These are phyloP conservation scores for Penicillium manginii DNA, from an alignment of 495 filamentous ascomycete species.

Conservation along the genomic window DNA sequence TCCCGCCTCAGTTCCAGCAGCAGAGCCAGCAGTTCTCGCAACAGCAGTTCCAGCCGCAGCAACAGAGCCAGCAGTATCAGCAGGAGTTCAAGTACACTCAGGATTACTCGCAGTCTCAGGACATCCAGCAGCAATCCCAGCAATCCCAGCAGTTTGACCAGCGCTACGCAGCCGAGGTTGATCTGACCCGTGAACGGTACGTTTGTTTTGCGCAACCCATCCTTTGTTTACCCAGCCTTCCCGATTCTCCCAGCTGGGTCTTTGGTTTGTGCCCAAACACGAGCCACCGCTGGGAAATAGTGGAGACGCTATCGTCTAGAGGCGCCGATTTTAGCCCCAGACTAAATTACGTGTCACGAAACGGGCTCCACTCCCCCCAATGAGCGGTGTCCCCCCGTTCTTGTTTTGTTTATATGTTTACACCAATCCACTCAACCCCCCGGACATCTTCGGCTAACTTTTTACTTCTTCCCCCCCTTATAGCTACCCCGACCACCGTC, in stretches of 20 bases:
- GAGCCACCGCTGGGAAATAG: not conserved
- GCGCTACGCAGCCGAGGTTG: conserved; percentile 50
- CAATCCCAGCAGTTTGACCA: conserved; percentile 12
- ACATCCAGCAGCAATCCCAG: not conserved
- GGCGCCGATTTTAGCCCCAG: conserved; percentile 36
- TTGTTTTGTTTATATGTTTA: conserved; percentile 40
- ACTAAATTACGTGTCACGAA: conserved; percentile 46
- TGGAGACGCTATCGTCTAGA: conserved; percentile 33
- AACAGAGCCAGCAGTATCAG: conserved; percentile 4
- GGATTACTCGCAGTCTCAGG: not conserved
- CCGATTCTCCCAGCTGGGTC: not conserved
- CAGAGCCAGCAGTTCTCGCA: conserved; percentile 3
- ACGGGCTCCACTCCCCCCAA: conserved; percentile 32
- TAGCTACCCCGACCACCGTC: conserved; percentile 57
- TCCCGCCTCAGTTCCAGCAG: conserved; percentile 8
- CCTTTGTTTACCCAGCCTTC: conserved; percentile 10
- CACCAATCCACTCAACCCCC: conserved; percentile 11
- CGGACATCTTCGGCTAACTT: conserved; percentile 25
- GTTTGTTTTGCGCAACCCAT: conserved; percentile 33
- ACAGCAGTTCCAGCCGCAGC: conserved; percentile 1
- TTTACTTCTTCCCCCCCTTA: conserved; percentile 29
- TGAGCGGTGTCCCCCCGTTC: conserved; percentile 34
- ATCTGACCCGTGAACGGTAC: conserved; percentile 60
- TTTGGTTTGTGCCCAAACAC: conserved; percentile 11
- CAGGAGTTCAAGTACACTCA: conserved; percentile 2